Conservation (phyloP, 1,284 basidiomycete species). For the Leccinum variabile region DNA sequence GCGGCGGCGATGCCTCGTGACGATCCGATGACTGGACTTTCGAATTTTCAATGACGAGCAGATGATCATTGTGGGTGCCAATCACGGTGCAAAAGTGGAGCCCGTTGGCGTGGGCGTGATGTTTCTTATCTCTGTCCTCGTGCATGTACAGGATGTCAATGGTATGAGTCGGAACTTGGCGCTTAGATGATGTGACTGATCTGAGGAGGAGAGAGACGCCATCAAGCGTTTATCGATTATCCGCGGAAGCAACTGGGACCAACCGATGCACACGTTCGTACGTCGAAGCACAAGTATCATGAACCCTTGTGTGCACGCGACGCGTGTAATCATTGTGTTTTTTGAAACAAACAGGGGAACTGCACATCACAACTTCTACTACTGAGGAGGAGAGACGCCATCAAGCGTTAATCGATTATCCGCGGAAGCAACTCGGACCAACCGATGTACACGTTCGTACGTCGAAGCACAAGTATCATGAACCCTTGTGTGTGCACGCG, state of each 20-base stretch:
- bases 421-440: background rate
- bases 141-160: background rate
- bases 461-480: too few species aligned
- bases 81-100: background rate
- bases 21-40: background rate
- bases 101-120: background rate
- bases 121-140: slow-evolving; percentile 4
- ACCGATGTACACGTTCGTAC: background rate
- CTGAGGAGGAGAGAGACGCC: background rate
- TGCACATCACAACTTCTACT: background rate
- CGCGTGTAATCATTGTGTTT: background rate
- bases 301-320: background rate
- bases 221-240: background rate
- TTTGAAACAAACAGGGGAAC: background rate
- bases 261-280: background rate
- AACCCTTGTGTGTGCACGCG: background rate
- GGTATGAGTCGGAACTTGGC: background rate
- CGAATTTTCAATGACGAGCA: background rate
- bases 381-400: background rate
- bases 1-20: background rate
- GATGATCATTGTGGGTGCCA: background rate
- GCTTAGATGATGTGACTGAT: background rate
- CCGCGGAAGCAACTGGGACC: background rate
- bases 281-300: too few species aligned
- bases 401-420: background rate